Evolutionary conservation across 1,139 yeast species (phyloP).

Genomic region (Saccharomyces hybrid): DNA sequence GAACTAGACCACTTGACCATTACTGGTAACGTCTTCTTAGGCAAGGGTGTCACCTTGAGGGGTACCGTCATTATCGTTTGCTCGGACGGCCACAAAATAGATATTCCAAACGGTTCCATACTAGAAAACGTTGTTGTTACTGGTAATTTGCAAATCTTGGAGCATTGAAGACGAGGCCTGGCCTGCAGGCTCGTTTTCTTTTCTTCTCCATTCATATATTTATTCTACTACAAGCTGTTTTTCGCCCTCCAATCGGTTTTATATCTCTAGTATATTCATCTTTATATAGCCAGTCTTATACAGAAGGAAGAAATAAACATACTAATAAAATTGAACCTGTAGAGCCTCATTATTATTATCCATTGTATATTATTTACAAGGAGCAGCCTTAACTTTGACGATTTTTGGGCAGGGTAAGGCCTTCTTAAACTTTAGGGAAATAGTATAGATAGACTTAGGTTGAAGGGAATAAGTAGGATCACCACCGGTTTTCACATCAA

Average conservation of each 20-base stretch:
- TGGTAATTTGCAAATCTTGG: constrained; percentile 90
- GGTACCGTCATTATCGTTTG: constrained; percentile 97
- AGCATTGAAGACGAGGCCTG: constrained; percentile 47
- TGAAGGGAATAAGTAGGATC: background rate
- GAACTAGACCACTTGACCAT: constrained; percentile 96
- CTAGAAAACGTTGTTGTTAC: constrained; percentile 95
- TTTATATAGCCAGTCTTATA: background rate
- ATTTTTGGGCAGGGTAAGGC: background rate
- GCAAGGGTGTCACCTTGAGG: constrained; percentile 83
- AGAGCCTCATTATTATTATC: too few species aligned
- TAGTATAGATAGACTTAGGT: background rate
- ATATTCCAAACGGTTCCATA: constrained; percentile 91
- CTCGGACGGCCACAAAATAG: constrained; percentile 93
- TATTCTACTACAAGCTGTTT: background rate
- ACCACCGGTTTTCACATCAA: background rate
- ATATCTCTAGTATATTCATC: constrained; percentile 1
- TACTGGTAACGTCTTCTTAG: constrained; percentile 90
- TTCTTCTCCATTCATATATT: background rate
- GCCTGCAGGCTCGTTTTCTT: background rate
- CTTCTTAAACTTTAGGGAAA: background rate
- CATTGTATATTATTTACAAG: background rate
- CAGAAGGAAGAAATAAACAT: background rate
- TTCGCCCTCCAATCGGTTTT: background rate
- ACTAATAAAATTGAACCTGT: background rate
- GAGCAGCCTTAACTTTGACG: background rate